These are phyloP conservation scores for Cenchrus purpureus DNA, from an alignment of 176 grass and related monocot species.

Conservation along the genomic window DNA sequence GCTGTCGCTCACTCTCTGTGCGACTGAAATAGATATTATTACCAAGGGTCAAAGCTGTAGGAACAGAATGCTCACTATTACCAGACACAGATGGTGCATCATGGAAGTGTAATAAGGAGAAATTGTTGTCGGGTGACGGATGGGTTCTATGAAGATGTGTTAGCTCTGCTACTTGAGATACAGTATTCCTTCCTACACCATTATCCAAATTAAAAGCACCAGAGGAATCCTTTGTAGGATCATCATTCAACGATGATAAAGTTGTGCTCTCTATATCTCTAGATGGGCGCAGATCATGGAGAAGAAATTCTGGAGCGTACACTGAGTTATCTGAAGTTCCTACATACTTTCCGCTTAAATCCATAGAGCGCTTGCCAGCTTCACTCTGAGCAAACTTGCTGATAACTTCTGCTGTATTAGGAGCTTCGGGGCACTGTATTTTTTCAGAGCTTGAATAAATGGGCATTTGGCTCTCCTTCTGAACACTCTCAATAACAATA, in stretches of 20 bases:
- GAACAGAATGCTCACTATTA: slow-evolving; percentile 53
- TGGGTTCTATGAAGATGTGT: slow-evolving; percentile 37
- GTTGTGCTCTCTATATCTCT: slow-evolving; percentile 40
- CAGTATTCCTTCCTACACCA: slow-evolving; percentile 11
- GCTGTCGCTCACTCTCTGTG: slow-evolving; percentile 15
- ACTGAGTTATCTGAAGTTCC: slow-evolving; percentile 1
- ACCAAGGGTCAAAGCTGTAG: slow-evolving; percentile 63
- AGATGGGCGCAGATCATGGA: slow-evolving; percentile 37
- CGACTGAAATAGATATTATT: slow-evolving; percentile 57
- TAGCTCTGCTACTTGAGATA: slow-evolving; percentile 40
- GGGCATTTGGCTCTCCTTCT: slow-evolving; percentile 29
- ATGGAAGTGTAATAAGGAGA: slow-evolving; percentile 14
- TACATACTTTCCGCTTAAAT: slow-evolving; percentile 2
- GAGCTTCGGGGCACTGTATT: slow-evolving; percentile 19
- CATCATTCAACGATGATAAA: slow-evolving; percentile 9
- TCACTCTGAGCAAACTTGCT: slow-evolving; percentile 23
- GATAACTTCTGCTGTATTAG: background rate
- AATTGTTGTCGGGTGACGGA: slow-evolving; percentile 26
- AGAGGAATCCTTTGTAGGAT: slow-evolving; percentile 36
- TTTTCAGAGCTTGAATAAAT: slow-evolving; percentile 30
- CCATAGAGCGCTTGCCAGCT: slow-evolving; percentile 6
- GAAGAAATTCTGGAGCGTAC: background rate
- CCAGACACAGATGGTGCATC: slow-evolving; percentile 37
- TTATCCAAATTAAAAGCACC: slow-evolving; percentile 39
- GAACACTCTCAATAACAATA: slow-evolving; percentile 8